These are phyloP conservation scores for Pogostemon cablin DNA, from an alignment of 257 asterid species.

Conservation along the genomic window DNA sequence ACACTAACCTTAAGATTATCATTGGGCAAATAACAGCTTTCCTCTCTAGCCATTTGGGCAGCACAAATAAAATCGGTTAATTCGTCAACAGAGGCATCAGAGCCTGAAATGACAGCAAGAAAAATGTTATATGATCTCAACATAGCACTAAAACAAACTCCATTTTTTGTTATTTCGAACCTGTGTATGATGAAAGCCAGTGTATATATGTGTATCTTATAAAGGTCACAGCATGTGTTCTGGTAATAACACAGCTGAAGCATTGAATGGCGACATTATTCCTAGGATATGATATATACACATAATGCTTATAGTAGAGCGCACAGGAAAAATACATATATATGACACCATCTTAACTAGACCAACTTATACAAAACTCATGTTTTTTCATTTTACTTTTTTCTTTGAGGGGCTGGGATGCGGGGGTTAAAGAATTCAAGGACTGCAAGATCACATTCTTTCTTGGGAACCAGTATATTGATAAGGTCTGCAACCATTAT, in stretches of 20 bases:
- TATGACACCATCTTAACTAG: too few species aligned
- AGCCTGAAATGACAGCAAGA: slow-evolving; percentile 55
- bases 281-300: background rate
- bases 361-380: too few species aligned
- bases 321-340: too few species aligned
- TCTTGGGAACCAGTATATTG: background rate
- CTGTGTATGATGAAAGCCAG: background rate
- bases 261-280: background rate
- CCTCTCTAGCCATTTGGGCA: slow-evolving; percentile 80
- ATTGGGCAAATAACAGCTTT: slow-evolving; percentile 49
- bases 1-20: slow-evolving; percentile 59
- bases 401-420: too few species aligned
- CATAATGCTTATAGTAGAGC: too few species aligned
- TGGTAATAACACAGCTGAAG: background rate
- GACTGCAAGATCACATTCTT: too few species aligned
- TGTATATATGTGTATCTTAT: background rate
- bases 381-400: too few species aligned
- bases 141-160: background rate
- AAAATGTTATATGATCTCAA: slow-evolving; percentile 12
- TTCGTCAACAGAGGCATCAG: slow-evolving; percentile 53
- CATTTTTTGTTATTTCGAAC: background rate
- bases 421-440: too few species aligned
- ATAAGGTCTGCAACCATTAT: background rate
- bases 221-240: slow-evolving; percentile 17
- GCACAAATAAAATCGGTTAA: slow-evolving; percentile 73